Evolutionary conservation across 305 asterid species (phyloP).

Genomic region (Solanum hybrid): DNA sequence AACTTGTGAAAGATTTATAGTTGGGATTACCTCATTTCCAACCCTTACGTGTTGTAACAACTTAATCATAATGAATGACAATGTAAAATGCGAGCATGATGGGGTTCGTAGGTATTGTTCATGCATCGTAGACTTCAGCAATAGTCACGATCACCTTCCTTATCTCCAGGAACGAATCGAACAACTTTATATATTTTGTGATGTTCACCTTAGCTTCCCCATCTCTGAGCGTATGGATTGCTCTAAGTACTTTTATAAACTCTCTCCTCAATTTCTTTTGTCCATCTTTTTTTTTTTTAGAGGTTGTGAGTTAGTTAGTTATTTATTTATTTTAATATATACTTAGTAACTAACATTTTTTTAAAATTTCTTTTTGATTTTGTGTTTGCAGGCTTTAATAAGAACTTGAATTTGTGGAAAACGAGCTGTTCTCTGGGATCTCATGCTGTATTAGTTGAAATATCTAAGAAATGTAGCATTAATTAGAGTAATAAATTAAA

Average conservation of each 20-base stretch:
- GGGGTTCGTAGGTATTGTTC: constrained; percentile 4
- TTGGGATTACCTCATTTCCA: neutral
- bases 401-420: neutral
- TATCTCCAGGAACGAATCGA: constrained; percentile 9
- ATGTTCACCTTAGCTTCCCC: constrained; percentile 32
- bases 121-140: constrained; percentile 18
- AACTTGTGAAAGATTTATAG: neutral
- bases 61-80: neutral
- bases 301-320: neutral
- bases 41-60: neutral
- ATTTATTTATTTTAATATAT: neutral
- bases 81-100: neutral
- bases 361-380: neutral
- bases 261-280: neutral
- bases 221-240: constrained; percentile 37
- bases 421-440: neutral
- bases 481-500: neutral
- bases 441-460: neutral
- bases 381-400: neutral
- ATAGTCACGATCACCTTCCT: neutral
- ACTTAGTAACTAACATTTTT: neutral
- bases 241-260: constrained; percentile 9
- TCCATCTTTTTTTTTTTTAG: neutral
- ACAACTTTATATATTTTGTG: constrained; percentile 20
- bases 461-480: neutral